phyloP scores from a whole-genome alignment of 108 stramenopile species.

The Cyclostephanos invisitatus region DNA sequence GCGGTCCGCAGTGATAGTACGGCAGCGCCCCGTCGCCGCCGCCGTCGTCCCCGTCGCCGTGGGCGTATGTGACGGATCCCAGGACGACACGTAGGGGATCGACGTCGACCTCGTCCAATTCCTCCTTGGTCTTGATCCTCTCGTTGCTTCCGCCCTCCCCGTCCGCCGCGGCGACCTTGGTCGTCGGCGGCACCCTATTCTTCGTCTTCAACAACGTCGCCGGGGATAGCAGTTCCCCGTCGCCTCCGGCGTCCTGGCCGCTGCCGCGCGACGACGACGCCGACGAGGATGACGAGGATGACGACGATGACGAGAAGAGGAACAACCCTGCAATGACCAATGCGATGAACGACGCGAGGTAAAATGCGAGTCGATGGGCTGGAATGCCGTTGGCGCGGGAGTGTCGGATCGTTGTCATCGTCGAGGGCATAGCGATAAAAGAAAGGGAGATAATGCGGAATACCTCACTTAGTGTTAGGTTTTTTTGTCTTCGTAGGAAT shows the following conservation, averaged over 20 bases:
- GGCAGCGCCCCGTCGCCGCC: conserved; percentile 11
- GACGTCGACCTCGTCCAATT: conserved; percentile 8
- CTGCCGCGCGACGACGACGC: not conserved
- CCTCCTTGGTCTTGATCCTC: conserved; percentile 1
- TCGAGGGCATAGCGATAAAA: too few relatives aligned
- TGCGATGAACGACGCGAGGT: not conserved
- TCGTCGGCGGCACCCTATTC: not conserved
- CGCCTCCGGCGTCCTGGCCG: not conserved
- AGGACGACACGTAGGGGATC: conserved; percentile 1
- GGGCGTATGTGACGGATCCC: conserved; percentile 15
- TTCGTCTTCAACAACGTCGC: not conserved
- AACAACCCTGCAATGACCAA: not conserved
- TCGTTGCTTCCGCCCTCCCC: not conserved
- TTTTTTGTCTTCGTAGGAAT: too few relatives aligned
- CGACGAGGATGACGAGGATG: too few relatives aligned
- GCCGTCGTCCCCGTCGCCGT: too few relatives aligned
- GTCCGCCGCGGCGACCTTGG: not conserved
- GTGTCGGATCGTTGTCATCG: conserved; percentile 1
- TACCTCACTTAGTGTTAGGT: too few relatives aligned
- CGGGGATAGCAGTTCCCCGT: not conserved
- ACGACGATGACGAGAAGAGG: not conserved
- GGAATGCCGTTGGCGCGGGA: not conserved
- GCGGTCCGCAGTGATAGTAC: conserved; percentile 48
- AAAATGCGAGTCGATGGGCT: not conserved
- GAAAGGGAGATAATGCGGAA: not conserved